A percentile compares a stretch with the other conserved stretches of the same genome.
phyloP scores from a whole-genome alignment of 257 asterid genomes.

The Cinchona pubescens region DNA sequence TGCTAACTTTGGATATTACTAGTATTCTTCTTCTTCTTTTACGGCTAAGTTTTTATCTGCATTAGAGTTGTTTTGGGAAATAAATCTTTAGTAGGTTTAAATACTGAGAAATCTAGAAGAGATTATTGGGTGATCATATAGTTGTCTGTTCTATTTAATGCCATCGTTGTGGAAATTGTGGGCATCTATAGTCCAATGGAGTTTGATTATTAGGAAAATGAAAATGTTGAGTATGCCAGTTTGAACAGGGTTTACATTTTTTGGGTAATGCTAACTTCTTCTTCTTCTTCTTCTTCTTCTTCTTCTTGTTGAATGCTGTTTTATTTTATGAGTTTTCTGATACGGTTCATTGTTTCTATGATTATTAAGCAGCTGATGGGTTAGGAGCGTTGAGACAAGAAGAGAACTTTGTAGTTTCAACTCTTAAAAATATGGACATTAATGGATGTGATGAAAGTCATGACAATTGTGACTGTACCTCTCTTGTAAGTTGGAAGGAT shows the following conservation, averaged over 20 bases:
- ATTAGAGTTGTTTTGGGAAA: neutral
- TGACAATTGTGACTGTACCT: constrained; percentile 41
- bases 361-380: constrained; percentile 25
- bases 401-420: constrained; percentile 26
- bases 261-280: neutral
- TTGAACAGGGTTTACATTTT: no score
- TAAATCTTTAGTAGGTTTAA: neutral
- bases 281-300: neutral
- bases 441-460: constrained; percentile 35
- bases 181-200: neutral
- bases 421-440: constrained; percentile 25
- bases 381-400: constrained; percentile 29
- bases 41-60: no score
- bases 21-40: neutral
- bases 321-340: constrained; percentile 8
- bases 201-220: neutral
- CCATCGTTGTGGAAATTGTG: neutral
- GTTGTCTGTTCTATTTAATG: neutral
- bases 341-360: constrained; percentile 5
- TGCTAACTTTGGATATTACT: neutral
- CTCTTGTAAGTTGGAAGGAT: constrained; percentile 46
- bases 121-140: neutral
- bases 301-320: constrained; percentile 6
- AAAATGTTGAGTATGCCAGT: neutral
- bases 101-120: neutral